Evolutionary conservation across 2,329 filamentous ascomycete species (phyloP), one percentile per base, ranked within the genome.

Genomic region (Cercospora janseana): DNA sequence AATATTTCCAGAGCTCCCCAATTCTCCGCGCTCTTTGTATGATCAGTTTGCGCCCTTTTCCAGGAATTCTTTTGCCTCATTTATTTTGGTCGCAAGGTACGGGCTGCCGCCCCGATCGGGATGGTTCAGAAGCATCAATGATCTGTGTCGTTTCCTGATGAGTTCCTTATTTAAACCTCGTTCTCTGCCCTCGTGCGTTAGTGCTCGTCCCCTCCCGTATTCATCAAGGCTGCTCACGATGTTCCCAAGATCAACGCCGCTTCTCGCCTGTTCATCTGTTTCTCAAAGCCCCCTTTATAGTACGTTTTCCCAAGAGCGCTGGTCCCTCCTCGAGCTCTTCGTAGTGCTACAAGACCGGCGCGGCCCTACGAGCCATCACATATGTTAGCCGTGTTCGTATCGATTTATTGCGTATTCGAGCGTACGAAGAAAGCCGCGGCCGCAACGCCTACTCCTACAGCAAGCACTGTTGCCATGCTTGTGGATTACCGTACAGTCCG

Each of bases 201-300:
- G 9, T 28, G 13, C 40, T 2, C n/a, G n/a, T 23, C 12, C 41
- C 24, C 20, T 13, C n/a, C n/a, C 18, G 13, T 18, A n/a, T n/a
- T n/a, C n/a, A n/a, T n/a, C n/a, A n/a, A n/a, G n/a, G 3, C 24
- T 31, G 73, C 78, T 51, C 82, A 96, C 92, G 84, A 88, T 55
- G 97, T 83, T 59, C 93, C 87, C 41, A 98, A 75, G 54, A 98
- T 96, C 62, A 98, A 74, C 4, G 90, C 80, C 16, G 93, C 93
- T 74, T 98, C 93, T 69, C 86, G 84, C 70, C 86, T 82, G 70
- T 83, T 96, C 92, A 98, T 98, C 72, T 86, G 87, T 54, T 83
- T 78, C 75, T 98, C 93, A 68, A 98, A 98, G n/a, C 93, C 93
- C 61, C 93, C 93, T 73, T 97, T 98, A 79, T 96, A 97, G 68